A percentile compares a stretch with the other conserved stretches of the same genome.
Conservation (phyloP, 2,329 filamentous ascomycete species). For the Emmonsiellopsis sp. region DNA sequence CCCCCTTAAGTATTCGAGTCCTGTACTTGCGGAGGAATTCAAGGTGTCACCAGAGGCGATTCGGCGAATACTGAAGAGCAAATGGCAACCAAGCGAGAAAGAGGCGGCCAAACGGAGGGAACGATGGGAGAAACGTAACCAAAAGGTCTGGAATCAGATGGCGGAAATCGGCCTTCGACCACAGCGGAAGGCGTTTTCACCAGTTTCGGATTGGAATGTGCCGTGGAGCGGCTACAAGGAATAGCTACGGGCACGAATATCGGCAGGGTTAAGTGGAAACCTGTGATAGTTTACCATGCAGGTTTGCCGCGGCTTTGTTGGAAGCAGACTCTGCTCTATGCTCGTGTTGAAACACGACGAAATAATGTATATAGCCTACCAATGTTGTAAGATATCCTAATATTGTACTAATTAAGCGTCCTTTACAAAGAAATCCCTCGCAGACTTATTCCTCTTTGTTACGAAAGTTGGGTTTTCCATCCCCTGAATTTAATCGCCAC, state of each 20-base stretch:
- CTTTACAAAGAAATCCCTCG: neutral
- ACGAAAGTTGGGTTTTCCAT: neutral
- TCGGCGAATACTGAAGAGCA: conserved; percentile 65
- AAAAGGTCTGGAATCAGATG: conserved; percentile 38
- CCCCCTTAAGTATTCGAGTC: conserved; percentile 67
- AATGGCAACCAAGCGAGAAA: conserved; percentile 34
- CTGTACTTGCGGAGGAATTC: conserved; percentile 66
- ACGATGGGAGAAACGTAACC: conserved; percentile 37
- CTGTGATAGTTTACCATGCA: too few species aligned
- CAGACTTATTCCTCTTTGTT: neutral
- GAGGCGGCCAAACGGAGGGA: conserved; percentile 31
- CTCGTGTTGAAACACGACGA: neutral
- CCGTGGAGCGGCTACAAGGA: neutral
- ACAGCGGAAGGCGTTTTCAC: conserved; percentile 36
- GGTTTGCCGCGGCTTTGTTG: neutral
- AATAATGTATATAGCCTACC: neutral
- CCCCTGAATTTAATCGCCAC: neutral
- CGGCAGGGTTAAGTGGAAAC: too few species aligned
- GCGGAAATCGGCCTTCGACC: conserved; percentile 46
- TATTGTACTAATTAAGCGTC: neutral
- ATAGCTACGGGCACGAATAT: too few species aligned
- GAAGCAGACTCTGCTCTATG: neutral
- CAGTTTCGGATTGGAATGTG: conserved; percentile 17
- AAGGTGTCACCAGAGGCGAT: conserved; percentile 81
- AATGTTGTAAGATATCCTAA: neutral